Percentiles rank a stretch among this genome's conserved stretches.
Conservation (phyloP, 2,329 filamentous ascomycete genomes). For the Sporothrix mexicana region DNA sequence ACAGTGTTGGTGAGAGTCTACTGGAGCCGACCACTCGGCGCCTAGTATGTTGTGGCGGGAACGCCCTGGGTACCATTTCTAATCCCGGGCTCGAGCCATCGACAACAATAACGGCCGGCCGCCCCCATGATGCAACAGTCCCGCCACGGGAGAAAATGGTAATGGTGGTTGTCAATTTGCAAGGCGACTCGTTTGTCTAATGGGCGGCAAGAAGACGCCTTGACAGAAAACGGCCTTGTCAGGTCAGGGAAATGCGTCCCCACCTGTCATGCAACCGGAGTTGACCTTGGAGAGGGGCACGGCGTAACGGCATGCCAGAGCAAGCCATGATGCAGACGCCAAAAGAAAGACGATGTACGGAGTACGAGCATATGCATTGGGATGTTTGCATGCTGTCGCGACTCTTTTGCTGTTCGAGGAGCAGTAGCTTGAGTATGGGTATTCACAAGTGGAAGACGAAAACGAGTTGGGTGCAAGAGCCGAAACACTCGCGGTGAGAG, state of each 20-base stretch:
- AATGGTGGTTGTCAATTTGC: neutral
- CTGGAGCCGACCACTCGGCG: neutral
- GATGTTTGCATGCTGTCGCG: slow-evolving; percentile 23
- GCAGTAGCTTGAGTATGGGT: no score
- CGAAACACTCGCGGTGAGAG: slow-evolving; percentile 3
- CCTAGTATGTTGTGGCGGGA: slow-evolving; percentile 1
- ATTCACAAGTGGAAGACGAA: neutral
- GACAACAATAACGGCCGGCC: neutral
- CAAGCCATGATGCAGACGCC: neutral
- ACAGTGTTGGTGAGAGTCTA: neutral
- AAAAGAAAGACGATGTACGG: neutral
- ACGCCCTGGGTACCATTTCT: neutral
- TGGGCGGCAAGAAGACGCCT: slow-evolving; percentile 19
- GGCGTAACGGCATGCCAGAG: slow-evolving; percentile 6
- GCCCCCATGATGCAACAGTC: slow-evolving; percentile 3
- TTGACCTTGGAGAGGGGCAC: slow-evolving; percentile 43
- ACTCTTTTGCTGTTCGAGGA: neutral
- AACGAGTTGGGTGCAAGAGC: neutral
- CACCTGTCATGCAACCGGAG: slow-evolving; percentile 48
- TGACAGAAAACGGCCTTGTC: slow-evolving; percentile 18
- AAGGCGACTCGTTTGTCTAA: neutral
- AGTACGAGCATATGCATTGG: slow-evolving; percentile 28
- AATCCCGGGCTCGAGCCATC: neutral
- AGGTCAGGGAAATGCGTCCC: slow-evolving; percentile 43
- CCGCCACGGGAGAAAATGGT: slow-evolving; percentile 5